Evolutionary conservation across 1,284 basidiomycete genomes (phyloP), one percentile per base, ranked within the genome.

Genomic region (Trametes sp.): DNA sequence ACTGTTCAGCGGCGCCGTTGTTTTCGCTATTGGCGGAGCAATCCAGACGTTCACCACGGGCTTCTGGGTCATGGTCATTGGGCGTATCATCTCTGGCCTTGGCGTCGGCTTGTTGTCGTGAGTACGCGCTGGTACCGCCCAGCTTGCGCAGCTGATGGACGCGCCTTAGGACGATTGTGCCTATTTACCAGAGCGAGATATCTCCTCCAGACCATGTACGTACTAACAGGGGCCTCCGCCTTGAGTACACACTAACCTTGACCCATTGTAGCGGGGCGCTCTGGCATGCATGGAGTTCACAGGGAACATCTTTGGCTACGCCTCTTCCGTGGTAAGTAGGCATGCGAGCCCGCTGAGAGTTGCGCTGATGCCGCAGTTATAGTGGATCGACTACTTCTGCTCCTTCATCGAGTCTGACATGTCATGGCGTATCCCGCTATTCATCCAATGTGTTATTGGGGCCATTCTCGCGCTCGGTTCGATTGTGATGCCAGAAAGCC

Each of bases 221-320:
- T 79, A 11, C 11, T 36, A 28, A 26, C 28, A 24, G 6, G 38
- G n/a, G 31, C 36, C 54, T 45, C 21, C 57, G 19, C 11, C 31
- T 52, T 52, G 49, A 62, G 21, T 44, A 63, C 55, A 60, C 55
- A 72, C 66, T 69, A 23, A 59, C 29, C 23, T n/a, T 23, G 36
- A 1, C 6, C 49, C 51, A 19, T 24, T 65, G 21, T 70, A 96
- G 90, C 86, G 95, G 72, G 95, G 95, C 56, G 90, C 93, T 54
- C 81, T 98, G 53, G 97, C 96, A 4, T 98, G 95, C 72, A 96
- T 98, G 84, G 97, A 98, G 74, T 99, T 98, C 75, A 98, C 97
- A 0, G 92, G 90, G 58, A 95, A 96, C 73, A 92, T 98, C 70
- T 82, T 95, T 62, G 97, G 97, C 51, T 99, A 99, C 75, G 91